Evolutionary conservation across 495 filamentous ascomycete genomes (phyloP).

Genomic region (Podospora appendiculata): DNA sequence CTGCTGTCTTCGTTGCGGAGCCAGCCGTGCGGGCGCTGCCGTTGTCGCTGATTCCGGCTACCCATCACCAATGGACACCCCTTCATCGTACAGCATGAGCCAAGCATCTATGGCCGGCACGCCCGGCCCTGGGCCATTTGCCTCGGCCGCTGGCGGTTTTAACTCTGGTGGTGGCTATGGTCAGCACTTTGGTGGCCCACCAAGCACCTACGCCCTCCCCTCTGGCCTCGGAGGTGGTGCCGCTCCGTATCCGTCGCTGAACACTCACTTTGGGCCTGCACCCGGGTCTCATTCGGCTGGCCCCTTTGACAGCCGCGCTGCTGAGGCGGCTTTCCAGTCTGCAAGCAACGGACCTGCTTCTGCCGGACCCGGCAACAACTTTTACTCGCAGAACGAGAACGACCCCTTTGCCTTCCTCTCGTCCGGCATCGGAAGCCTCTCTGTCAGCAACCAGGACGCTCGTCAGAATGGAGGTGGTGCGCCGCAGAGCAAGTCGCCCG

Average conservation of each 20-base stretch:
- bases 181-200: constrained; percentile 83
- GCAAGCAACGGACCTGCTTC: constrained; percentile 66
- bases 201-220: constrained; percentile 83
- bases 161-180: constrained; percentile 69
- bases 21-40: constrained; percentile 84
- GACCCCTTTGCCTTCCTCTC: constrained; percentile 91
- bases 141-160: constrained; percentile 58
- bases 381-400: constrained; percentile 51
- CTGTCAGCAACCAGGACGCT: constrained; percentile 74
- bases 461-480: constrained; percentile 68
- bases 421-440: constrained; percentile 68
- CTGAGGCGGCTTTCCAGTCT: constrained; percentile 84
- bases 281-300: constrained; percentile 74
- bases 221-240: constrained; percentile 78
- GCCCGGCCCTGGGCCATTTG: constrained; percentile 76
- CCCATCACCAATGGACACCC: constrained; percentile 81
- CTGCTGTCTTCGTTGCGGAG: constrained; percentile 91
- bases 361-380: constrained; percentile 57
- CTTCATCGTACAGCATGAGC: constrained; percentile 66
- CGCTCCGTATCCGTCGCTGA: constrained; percentile 75
- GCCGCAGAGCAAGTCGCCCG: constrained; percentile 56
- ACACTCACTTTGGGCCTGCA: constrained; percentile 63
- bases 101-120: constrained; percentile 79
- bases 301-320: constrained; percentile 87
- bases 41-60: constrained; percentile 92